These are phyloP conservation scores for Vigna mungo DNA, from an alignment of 306 rosid species.

Conservation along the genomic window DNA sequence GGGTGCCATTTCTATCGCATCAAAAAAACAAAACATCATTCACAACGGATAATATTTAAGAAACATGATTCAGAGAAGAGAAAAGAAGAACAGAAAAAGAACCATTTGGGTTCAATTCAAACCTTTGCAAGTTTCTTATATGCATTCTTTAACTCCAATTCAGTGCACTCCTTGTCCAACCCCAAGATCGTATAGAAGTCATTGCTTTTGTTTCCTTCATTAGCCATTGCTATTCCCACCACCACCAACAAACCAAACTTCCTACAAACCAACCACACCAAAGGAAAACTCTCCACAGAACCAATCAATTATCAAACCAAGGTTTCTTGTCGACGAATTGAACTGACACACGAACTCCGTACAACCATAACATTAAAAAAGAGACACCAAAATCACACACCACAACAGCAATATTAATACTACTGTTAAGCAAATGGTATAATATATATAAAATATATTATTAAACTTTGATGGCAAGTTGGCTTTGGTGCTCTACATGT, in stretches of 20 bases:
- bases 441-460: neutral
- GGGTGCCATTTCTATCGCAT: constrained; percentile 94
- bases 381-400: constrained; percentile 17
- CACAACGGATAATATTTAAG: neutral
- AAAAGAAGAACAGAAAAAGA: neutral
- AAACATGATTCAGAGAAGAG: neutral
- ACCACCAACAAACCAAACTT: constrained; percentile 2
- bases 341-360: constrained; percentile 29
- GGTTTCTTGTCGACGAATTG: constrained; percentile 68
- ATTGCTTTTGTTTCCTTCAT: constrained; percentile 57
- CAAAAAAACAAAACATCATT: constrained; percentile 44
- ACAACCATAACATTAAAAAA: constrained; percentile 21
- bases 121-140: constrained; percentile 95
- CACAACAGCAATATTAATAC: constrained; percentile 8
- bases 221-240: constrained; percentile 60
- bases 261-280: constrained; percentile 5
- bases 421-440: neutral
- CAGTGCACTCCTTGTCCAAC: constrained; percentile 82
- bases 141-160: constrained; percentile 72
- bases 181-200: constrained; percentile 80
- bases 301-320: constrained; percentile 44
- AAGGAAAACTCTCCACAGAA: constrained; percentile 36
- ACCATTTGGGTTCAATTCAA: constrained; percentile 45
- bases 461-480: constrained; percentile 32
- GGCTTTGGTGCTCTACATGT: constrained; percentile 44